Base-by-base conservation (phyloP, 2,329 filamentous ascomycete species). In the Curvularia spicifera region DNA sequence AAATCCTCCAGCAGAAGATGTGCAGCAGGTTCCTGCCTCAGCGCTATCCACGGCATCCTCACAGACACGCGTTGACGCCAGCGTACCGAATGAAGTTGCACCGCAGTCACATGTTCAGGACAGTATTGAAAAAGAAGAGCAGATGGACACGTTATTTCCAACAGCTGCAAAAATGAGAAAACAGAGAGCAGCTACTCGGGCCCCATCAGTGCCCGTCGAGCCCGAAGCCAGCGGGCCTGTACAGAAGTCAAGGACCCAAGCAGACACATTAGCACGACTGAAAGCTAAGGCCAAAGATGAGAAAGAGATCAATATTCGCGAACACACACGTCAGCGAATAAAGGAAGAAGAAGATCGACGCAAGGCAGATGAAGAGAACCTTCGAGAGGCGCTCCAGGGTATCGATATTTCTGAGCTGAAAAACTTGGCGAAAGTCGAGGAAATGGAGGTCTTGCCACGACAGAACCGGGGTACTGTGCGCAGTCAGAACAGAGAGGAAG, bases 121-220 rank as follows among this genome's bases (percentile, higher is more conserved):
- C 10, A 74, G 75, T 31, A 48, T 69, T 0, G 71, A 77, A 12
- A 68, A 70, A 13, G 60, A 85, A 53, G 85, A 89, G 44, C 77
- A 90, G 8, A 85, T 94, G 74, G 87, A 92, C 13, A 82, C 84
- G 22, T 84, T 97, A 54, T 87, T 93, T 1, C 91, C 93, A 0
- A 91, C 89, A 0, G 88, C 91, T 3, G 87, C 89, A 28, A 87
- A 87, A 5, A 85, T 93, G 71, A 98, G 96, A 74, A 87, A 88
- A n/a, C 88, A 90, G 22, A 87, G 89, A 26, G 65, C 69, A 51
- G 71, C 71, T 50, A 71, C 68, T 20, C 68, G 68, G 2, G 72
- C 63, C 3, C 61, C 63, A n/a, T 70, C 70, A 26, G 65, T 63
- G n/a, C 69, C 71, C 10, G 63, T 67, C 2, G 71, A 72, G 29